Base-by-base conservation (phyloP, 768 basidiomycete genomes). In the Rhizopogon rudus region DNA sequence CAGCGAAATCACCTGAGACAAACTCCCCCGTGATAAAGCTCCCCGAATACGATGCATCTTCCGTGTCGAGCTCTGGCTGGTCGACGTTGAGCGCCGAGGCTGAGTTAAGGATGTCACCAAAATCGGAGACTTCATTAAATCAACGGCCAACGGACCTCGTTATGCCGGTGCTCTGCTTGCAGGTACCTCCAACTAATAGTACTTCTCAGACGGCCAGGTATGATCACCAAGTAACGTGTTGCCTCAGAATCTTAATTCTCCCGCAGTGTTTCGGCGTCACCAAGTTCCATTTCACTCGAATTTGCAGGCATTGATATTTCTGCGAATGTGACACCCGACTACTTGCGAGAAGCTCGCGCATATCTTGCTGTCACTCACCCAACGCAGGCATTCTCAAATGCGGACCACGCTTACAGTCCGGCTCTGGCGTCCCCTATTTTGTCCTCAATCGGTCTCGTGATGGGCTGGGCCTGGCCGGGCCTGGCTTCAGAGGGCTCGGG, bases 211-310 rank as follows among this genome's bases (percentile, higher is more conserved):
- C 9, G 16, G 54, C 16, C 16, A 31, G 14, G 33, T 12, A 35
- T 16, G 49, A 6, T 45, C 8, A 42, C 44, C 6, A 39, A 22
- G 29, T 67, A 8, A 64, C 20, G 3, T 17, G 14, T 25, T 22
- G 5, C 14, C 10, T 22, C 8, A 20, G 9, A 22, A 37, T 22
- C 9, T 49, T 22, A 49, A 37, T 22, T 42, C 29, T 52, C 6
- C 29, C 31, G 9, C 57, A 69, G 68, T 44, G 55, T 59, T 44
- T 67, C 60, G n/a, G 60, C 44, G 17, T 66, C 53, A 29, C 66
- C 66, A 1, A 70, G 68, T 17, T 66, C 68, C 10, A 66, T 71
- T 42, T 71, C 68, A 8, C 68, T 66, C 6, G 70, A 70, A 52
- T 70, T 70, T 0, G 70, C 70, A 1, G 68, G 63, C 7, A 68